A percentile compares a stretch with the other conserved stretches of the same genome.
Evolutionary conservation across 2,329 filamentous ascomycete genomes (phyloP).

Genomic region (Venturia carpophila): DNA sequence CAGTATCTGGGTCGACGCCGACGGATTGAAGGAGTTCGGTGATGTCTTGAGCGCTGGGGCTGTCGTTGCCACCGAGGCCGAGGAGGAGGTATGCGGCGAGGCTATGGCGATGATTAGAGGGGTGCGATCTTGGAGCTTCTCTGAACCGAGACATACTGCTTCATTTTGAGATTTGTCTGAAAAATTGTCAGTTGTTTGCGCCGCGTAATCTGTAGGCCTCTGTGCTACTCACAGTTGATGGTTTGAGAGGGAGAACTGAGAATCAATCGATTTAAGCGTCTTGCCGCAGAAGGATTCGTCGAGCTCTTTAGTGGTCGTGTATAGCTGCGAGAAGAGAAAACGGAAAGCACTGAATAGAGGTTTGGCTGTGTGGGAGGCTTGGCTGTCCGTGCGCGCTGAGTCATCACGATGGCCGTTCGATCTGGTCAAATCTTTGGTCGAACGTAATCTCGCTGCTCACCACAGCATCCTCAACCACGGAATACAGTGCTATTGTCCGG

Average conservation of each 20-base stretch:
- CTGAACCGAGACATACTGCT: slow-evolving; percentile 28
- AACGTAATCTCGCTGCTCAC: too few species aligned
- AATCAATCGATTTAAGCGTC: slow-evolving; percentile 99
- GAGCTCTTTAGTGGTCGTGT: slow-evolving; percentile 39
- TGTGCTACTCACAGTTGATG: background rate
- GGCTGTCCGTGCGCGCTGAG: background rate
- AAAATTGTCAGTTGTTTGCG: slow-evolving; percentile 9
- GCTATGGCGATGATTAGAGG: slow-evolving; percentile 84
- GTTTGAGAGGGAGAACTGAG: slow-evolving; percentile 45
- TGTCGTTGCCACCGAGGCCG: slow-evolving; percentile 83
- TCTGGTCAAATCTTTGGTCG: too few species aligned
- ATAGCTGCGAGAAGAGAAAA: background rate
- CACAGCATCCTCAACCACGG: background rate
- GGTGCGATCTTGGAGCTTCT: slow-evolving; percentile 24
- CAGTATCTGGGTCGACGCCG: slow-evolving; percentile 85
- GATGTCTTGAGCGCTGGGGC: slow-evolving; percentile 78
- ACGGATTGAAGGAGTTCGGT: slow-evolving; percentile 85
- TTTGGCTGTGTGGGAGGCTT: background rate
- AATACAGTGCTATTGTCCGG: background rate
- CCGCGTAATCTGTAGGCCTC: background rate
- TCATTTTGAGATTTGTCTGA: slow-evolving; percentile 23
- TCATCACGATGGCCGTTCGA: background rate
- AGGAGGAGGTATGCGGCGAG: slow-evolving; percentile 99
- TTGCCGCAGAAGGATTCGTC: slow-evolving; percentile 99
- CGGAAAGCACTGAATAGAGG: background rate